Conservation (phyloP, 305 asterid species). For the Coffea humblotiana region DNA sequence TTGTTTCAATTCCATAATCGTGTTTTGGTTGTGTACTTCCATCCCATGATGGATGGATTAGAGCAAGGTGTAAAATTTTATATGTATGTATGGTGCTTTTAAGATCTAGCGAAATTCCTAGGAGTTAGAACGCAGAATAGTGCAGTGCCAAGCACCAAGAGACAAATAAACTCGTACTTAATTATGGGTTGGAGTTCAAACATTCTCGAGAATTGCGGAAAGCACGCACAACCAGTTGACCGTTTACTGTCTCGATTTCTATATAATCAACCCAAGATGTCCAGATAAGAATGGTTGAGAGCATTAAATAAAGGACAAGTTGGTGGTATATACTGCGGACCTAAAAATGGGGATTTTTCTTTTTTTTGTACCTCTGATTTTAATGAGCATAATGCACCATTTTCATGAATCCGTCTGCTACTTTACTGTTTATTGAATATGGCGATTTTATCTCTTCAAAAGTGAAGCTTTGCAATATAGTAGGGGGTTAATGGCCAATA, state of each 20-base stretch:
- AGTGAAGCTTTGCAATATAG: background rate
- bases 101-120: conserved; percentile 12
- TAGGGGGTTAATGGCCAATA: background rate
- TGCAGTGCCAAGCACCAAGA: conserved; percentile 34
- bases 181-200: conserved; percentile 38
- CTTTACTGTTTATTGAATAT: background rate
- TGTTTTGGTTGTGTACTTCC: background rate
- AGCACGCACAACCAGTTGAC: conserved; percentile 31
- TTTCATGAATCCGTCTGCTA: background rate
- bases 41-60: background rate
- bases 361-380: too few relatives aligned
- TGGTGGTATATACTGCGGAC: background rate
- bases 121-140: conserved; percentile 29
- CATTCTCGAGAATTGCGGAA: conserved; percentile 62
- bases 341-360: background rate
- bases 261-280: conserved; percentile 9
- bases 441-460: background rate
- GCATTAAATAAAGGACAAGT: background rate
- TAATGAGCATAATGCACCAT: background rate
- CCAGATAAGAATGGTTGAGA: conserved; percentile 12
- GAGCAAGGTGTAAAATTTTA: background rate
- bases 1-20: background rate
- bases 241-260: conserved; percentile 13
- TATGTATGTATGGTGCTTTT: background rate
- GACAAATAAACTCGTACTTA: conserved; percentile 38